Evolutionary conservation across 116 monocot genomes (phyloP), one percentile per base, ranked within the genome.

Genomic region (Cymodocea nodosa): DNA sequence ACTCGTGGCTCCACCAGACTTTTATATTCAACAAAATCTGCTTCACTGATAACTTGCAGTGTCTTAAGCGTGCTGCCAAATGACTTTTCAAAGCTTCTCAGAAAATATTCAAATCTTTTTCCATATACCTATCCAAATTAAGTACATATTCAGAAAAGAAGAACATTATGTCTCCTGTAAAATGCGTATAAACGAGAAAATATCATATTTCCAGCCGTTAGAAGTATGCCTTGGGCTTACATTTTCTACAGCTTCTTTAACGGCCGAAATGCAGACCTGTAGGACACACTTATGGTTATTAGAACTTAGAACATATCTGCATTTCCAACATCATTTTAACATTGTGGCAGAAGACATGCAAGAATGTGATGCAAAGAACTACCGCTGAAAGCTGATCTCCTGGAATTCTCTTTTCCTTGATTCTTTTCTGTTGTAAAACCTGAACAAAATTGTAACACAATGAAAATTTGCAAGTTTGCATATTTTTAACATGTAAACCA

Each of bases 31-130:
- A 55, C 69, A 63, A 12, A 23, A 23, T 73, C 73, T 69, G 63
- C 59, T 64, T 75, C 76, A 54, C 75, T 77, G 51, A 91, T 78
- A 44, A 77, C 30, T 65, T 61, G 64, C 35, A 88, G 79, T 34
- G 91, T 85, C 70, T 80, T 87, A 67, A 97, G 63, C 56, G 97
- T 91, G 81, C 85, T 91, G 44, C 70, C 62, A 75, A 97, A 97
- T 78, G 97, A 85, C 72, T 84, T 97, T 61, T 88, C 82, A 48
- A 97, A 91, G 66, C 88, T 97, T 59, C 69, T 74, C 72, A 88
- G 52, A 74, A 97, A 97, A 75, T 35, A 66, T n/a, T 88, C 83
- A 51, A 80, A 85, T 50, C 71, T 83, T 15, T 82, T 50, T 5
- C 91, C 88, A 80, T 84, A 82, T 50, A 88, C 81, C 97, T 97